Evolutionary conservation across 257 asterid species (phyloP), one percentile per base, ranked within the genome.

Genomic region (Pogostemon cablin): DNA sequence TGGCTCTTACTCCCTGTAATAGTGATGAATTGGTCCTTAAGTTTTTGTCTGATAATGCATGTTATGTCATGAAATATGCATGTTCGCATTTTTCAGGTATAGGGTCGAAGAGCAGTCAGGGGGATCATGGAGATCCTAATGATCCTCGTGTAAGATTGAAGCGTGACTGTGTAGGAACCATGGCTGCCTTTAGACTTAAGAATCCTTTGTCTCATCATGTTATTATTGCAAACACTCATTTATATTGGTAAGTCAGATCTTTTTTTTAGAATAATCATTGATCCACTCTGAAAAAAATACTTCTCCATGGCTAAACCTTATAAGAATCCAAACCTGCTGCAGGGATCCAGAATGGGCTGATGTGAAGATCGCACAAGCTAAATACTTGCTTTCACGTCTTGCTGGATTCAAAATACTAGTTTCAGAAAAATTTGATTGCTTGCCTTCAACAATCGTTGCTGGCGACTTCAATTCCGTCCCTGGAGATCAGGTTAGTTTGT

Each of bases 341-440:
- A 93, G 98, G 97, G 92, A 90, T 82, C 98, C 98, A 10, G 89
- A 83, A 77, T 93, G 87, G 95, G 88, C 85, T 0, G 96, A 93
- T 64, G 96, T 93, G 42, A 89, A 93, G 80, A 89, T 89, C 40
- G 93, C 97, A 7, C 99, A 93, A 79, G 96, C 87, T 67, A 82
- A 76, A 80, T 93, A 89, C 79, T 81, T 93, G 76, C 88, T 91
- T 25, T 85, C 93, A 11, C 95, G 96, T 58, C 81, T 93, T 62
- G 87, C 84, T 7, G 82, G 58, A 72, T 93, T 91, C 84, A 85
- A 84, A 77, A 76, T 54, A 12, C 70, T 77, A 25, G 95, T 91
- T 12, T 78, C 91, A 0, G 65, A 80, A 69, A 83, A 86, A 81
- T 76, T 84, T 70, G 86, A 81, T 62, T 86, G 96, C 77, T 74